Base-by-base conservation (phyloP, 805 yeast genomes). In the Maudiozyma serrabonitensis region DNA sequence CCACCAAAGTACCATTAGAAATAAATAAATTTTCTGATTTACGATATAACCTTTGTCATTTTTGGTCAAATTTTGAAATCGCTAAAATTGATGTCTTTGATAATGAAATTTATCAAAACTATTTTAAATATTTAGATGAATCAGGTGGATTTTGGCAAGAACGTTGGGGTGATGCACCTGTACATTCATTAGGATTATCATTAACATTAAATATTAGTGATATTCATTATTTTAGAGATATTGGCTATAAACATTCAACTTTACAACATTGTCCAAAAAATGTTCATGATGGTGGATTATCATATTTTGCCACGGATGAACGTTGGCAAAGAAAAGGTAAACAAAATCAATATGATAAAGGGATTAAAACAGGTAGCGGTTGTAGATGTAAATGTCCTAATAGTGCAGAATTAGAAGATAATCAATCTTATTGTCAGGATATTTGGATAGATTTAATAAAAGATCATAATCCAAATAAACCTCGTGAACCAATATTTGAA, bases 111-210 rank as follows among this genome's bases (percentile, higher is more conserved):
- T 93, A 91, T 66, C 74, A 79, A 46, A 72, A 72, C 25, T 90
- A 82, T 63, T 87, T 87, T 64, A 69, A 80, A 39, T 77, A 72
- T 56, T 66, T 91, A 45, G 97, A 93, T 49, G 46, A 66, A 7
- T 69, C 80, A 4, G 87, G 90, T 11, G 97, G 98, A 0, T 90
- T 91, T 61, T 89, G 81, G 75, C 75, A 77, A 48, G 96, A 93
- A 64, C 71, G 99, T 60, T 91, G 98, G 98, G 98, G 98, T 1
- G 98, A 91, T 72, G 96, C 97, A 0, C 96, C 97, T 0, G 81
- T 91, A 4, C 97, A 89, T 64, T 83, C 96, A 0, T 67, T 93
- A 21, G 98, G 95, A 0, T 78, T 85, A 5, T 91, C 88, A 0
- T 73, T 93, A 76, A 72, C 85, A 58, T 69, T 90, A 41, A 74